phyloP scores from a whole-genome alignment of 148 eudicot species.

The Gaultheria prostrata region DNA sequence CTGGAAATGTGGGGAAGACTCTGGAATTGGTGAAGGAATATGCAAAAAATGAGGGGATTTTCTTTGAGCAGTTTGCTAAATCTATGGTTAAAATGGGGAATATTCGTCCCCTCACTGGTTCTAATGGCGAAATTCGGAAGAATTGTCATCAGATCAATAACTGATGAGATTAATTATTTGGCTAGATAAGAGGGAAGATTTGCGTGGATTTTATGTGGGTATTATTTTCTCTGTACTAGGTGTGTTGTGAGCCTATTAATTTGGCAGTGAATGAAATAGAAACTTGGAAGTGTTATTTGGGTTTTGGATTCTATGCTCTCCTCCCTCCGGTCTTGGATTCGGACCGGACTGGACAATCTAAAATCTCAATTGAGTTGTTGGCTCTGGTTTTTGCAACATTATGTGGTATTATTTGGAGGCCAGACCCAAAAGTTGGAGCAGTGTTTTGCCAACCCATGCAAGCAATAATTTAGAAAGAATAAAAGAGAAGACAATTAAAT shows the following conservation, averaged over 20 bases:
- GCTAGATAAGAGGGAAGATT: neutral
- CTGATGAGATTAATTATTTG: constrained; percentile 14
- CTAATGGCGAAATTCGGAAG: constrained; percentile 68
- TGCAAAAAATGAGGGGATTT: constrained; percentile 53
- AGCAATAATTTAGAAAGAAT: too few relatives aligned
- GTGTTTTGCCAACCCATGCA: too few relatives aligned
- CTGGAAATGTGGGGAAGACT: constrained; percentile 42
- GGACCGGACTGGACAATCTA: too few relatives aligned
- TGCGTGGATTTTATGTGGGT: neutral
- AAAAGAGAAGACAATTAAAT: too few relatives aligned
- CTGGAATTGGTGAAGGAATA: constrained; percentile 54
- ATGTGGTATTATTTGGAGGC: too few relatives aligned
- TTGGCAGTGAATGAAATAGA: too few relatives aligned
- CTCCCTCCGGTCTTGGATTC: too few relatives aligned
- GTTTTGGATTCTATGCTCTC: neutral
- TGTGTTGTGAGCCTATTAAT: too few relatives aligned
- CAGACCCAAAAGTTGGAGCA: too few relatives aligned
- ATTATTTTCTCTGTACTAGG: neutral
- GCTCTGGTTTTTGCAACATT: neutral
- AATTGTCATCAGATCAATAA: constrained; percentile 68
- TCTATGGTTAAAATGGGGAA: constrained; percentile 88
- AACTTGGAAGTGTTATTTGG: neutral
- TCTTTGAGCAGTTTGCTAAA: constrained; percentile 63
- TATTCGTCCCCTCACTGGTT: constrained; percentile 59
- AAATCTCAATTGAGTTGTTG: neutral